Evolutionary conservation across 441 rosid species (phyloP).

Genomic region (Breynia disticha): DNA sequence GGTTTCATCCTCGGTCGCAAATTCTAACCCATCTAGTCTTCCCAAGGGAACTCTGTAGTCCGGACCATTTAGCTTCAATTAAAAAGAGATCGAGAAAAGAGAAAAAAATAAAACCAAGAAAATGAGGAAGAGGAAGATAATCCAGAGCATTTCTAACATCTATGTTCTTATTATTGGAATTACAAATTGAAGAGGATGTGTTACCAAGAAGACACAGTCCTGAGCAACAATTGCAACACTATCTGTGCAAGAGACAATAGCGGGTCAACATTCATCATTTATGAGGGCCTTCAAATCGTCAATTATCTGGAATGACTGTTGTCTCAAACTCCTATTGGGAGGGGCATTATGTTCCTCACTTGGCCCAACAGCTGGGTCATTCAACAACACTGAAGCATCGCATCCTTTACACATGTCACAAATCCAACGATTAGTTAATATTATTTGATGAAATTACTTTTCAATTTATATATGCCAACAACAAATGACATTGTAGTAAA

Average conservation of each 20-base stretch:
- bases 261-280: conserved; percentile 40
- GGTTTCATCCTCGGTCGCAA: conserved; percentile 39
- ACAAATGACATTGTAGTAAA: no score
- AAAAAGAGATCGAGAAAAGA: no score
- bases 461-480: no score
- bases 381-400: conserved; percentile 63
- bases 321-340: conserved; percentile 51
- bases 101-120: no score
- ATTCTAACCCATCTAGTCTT: conserved; percentile 48
- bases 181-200: not conserved
- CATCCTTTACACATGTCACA: conserved; percentile 49
- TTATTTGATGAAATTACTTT: no score
- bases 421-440: no score
- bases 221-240: conserved; percentile 61
- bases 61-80: conserved; percentile 67
- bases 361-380: conserved; percentile 52
- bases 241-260: conserved; percentile 63
- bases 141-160: no score
- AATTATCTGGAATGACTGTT: conserved; percentile 41
- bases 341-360: conserved; percentile 41
- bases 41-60: conserved; percentile 59
- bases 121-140: no score
- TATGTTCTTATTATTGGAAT: no score
- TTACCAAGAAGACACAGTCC: conserved; percentile 54
- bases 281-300: conserved; percentile 34